Evolutionary conservation across 768 basidiomycete genomes (phyloP), one percentile per base, ranked within the genome.

Genomic region (Leccinum disarticulatum): DNA sequence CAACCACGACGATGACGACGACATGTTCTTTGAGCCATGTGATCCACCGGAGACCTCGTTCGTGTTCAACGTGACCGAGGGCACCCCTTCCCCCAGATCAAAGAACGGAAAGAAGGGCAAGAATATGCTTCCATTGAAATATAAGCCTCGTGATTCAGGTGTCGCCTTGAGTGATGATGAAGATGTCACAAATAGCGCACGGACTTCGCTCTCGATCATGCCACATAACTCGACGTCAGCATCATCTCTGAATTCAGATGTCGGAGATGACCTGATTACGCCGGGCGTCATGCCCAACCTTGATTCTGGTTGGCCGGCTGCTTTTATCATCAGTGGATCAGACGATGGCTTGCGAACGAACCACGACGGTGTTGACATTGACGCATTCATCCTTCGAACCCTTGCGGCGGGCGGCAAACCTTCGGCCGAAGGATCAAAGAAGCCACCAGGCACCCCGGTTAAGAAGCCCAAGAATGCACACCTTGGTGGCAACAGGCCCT

Each of bases 361-460:
- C 25, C 10, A 54, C 56, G 73, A 73, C 6, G 68, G 64, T n/a
- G 66, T 77, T 31, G 80, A 84, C 58, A 80, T 88, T 1, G 87
- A 91, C 55, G 82, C 81, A 3, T 91, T 91, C 71, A 91, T 93
- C 62, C 74, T 87, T 65, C 83, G 84, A 30, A 87, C 87, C 2
- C 81, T 93, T 13, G 81, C 81, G 6, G 79, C 82, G 3, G 84
- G 83, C 11, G 77, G 81, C 14, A 87, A 85, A 60, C 78, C 77
- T 3, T 73, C 77, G 31, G 64, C 72, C 52, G 72, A 73, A 36
- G 71, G 74, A 58, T 68, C 70, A 17, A 91, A 90, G 79, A 86
- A 80, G 57, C 83, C 84, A 6, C 91, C 91, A 1, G 90, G 88
- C 0, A 93, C 91, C 14, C 91, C 91, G 1, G 88, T 91, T n/a